Evolutionary conservation across 2,329 filamentous ascomycete genomes (phyloP), one percentile per base, ranked within the genome.

Genomic region (Ceratocystis alfenasii): DNA sequence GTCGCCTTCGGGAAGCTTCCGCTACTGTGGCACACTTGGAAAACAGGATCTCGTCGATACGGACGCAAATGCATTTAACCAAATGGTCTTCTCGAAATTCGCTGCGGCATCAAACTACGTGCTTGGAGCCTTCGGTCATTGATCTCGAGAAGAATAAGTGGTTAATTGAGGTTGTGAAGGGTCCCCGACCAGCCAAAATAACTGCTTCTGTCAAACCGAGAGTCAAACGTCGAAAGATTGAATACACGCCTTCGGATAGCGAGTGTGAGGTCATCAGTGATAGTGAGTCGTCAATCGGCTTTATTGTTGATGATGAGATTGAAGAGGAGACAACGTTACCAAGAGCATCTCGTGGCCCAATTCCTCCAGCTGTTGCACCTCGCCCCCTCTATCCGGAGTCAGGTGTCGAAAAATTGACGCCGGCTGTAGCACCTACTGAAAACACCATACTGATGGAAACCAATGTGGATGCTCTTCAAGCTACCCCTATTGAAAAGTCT

Each of bases 101-200:
- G 15, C 72, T 94, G 15, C 75, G 78, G 30, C 75, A 74, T 5
- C 82, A 84, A 70, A 84, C 85, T 62, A 74, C 76, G 10, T 80
- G 76, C 45, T 76, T 95, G 65, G 85, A 93, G 67, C 76, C 78
- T 3, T 90, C 80, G 2, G 75, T 96, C 0, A 80, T 83, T 45
- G 81, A 87, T 65, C 81, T 82, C 62, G 77, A 86, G 70, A 74
- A 82, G 48, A 72, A 79, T 7, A 71, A 72, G 6, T 87, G 82
- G 82, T 72, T 77, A 2, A 75, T 81, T n/a, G 69, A 73, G 5
- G 70, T 81, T 28, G 74, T 85, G 3, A 74, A 48, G 76, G 76
- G 20, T 76, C 67, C 66, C 0, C 53, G 72, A 10, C 70, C 73
- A 20, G 25, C n/a, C 22, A 63, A 50, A 63, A 22, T 28, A 12